These are phyloP conservation scores for Albugo laibachii DNA, from an alignment of 352 stramenopile genomes.

Conservation along the genomic window DNA sequence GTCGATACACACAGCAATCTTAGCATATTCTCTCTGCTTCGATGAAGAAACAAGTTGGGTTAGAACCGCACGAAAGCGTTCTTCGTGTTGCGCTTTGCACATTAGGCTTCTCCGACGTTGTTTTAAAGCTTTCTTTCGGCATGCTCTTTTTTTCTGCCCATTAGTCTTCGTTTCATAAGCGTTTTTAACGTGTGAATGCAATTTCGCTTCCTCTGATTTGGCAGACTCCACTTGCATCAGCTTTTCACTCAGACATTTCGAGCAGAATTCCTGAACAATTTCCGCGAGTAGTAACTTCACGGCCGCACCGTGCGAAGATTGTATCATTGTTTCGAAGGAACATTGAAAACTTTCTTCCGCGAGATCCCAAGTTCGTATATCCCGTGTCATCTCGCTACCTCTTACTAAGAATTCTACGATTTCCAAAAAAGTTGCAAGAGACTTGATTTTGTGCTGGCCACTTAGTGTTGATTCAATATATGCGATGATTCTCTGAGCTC, in stretches of 20 bases:
- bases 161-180: conserved; percentile 14
- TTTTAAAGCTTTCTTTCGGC: conserved; percentile 54
- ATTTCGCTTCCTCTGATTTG: background rate
- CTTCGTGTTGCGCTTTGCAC: conserved; percentile 12
- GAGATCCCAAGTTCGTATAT: conserved; percentile 4
- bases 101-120: background rate
- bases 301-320: conserved; percentile 23
- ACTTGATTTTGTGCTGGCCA: background rate
- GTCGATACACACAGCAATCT: too few relatives aligned
- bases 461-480: background rate
- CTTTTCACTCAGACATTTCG: conserved; percentile 20
- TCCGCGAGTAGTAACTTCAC: conserved; percentile 52
- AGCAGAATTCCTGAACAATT: conserved; percentile 49
- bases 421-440: conserved; percentile 1
- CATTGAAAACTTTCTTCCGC: conserved; percentile 4
- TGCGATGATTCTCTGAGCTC: background rate
- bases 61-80: background rate
- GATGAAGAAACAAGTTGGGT: too few relatives aligned
- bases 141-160: conserved; percentile 31
- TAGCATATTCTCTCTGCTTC: too few relatives aligned
- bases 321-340: background rate
- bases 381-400: background rate
- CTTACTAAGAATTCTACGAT: background rate
- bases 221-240: background rate
- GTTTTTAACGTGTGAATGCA: background rate